phyloP scores from a whole-genome alignment of 2,329 filamentous ascomycete genomes.

The Monosporascus sp. region DNA sequence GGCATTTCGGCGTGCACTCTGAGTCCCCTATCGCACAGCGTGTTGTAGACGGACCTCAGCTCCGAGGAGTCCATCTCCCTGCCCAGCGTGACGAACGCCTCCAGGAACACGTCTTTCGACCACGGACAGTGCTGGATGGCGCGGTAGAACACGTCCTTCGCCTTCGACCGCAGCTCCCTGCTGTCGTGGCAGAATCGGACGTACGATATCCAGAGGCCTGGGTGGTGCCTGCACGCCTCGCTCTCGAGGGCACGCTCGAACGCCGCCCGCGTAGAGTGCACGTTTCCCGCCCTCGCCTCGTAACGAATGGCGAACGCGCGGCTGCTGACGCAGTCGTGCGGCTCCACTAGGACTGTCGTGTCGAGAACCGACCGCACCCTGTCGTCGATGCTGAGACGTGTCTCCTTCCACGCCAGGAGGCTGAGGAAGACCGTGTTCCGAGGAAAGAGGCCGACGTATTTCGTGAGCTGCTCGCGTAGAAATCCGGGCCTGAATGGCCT shows the following conservation, averaged over 20 bases:
- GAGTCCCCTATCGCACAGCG: slow-evolving; percentile 43
- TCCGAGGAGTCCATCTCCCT: slow-evolving; percentile 42
- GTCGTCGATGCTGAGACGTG: slow-evolving; percentile 67
- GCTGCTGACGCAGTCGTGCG: slow-evolving; percentile 37
- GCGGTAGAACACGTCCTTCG: slow-evolving; percentile 26
- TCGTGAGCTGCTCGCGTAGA: slow-evolving; percentile 55
- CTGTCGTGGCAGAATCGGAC: slow-evolving; percentile 38
- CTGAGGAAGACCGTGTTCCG: slow-evolving; percentile 71
- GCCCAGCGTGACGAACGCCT: slow-evolving; percentile 42
- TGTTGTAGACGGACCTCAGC: slow-evolving; percentile 42
- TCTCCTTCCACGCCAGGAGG: slow-evolving; percentile 69
- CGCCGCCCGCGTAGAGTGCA: slow-evolving; percentile 43
- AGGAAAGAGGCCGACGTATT: slow-evolving; percentile 62
- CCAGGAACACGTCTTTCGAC: slow-evolving; percentile 46
- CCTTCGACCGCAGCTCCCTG: slow-evolving; percentile 16
- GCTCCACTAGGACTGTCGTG: slow-evolving; percentile 39
- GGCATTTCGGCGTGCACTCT: slow-evolving; percentile 48
- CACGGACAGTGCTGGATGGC: slow-evolving; percentile 33
- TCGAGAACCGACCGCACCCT: slow-evolving; percentile 64
- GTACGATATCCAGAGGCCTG: slow-evolving; percentile 45
- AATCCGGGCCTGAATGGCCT: slow-evolving; percentile 63
- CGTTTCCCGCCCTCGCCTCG: slow-evolving; percentile 43
- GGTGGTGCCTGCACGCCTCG: slow-evolving; percentile 33
- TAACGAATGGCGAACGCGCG: slow-evolving; percentile 48
- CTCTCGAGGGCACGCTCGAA: slow-evolving; percentile 47